phyloP scores from a whole-genome alignment of 1,284 basidiomycete species.

The Nidula niveotomentosa region DNA sequence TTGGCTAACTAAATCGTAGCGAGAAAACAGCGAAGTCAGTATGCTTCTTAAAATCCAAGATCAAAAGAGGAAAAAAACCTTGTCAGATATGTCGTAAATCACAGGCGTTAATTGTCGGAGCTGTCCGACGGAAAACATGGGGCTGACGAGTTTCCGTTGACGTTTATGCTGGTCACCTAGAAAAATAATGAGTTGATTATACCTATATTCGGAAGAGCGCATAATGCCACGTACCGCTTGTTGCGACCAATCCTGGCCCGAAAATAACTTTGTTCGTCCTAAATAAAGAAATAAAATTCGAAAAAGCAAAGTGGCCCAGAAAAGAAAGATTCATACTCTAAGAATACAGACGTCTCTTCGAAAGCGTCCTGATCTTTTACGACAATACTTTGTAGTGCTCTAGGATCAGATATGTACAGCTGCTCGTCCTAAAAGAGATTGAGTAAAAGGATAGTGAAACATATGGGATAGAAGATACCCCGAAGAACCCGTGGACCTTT shows the following conservation, averaged over 20 bases:
- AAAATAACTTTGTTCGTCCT: slow-evolving; percentile 27
- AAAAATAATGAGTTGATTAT: background rate
- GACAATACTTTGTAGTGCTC: slow-evolving; percentile 35
- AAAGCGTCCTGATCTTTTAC: slow-evolving; percentile 32
- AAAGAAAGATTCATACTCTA: slow-evolving; percentile 7
- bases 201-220: background rate
- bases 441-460: background rate
- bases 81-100: slow-evolving; percentile 17
- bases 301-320: no score
- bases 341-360: slow-evolving; percentile 32
- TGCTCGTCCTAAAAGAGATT: slow-evolving; percentile 27
- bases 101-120: slow-evolving; percentile 24
- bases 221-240: slow-evolving; percentile 22
- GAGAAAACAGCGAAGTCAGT: background rate
- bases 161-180: slow-evolving; percentile 39
- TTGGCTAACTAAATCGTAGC: background rate
- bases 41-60: slow-evolving; percentile 3
- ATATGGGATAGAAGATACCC: slow-evolving; percentile 28
- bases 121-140: slow-evolving; percentile 42
- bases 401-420: slow-evolving; percentile 34
- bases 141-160: slow-evolving; percentile 46
- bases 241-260: slow-evolving; percentile 34
- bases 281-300: background rate
- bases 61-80: slow-evolving; percentile 38
- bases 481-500: slow-evolving; percentile 50